Evolutionary conservation across 2,329 filamentous ascomycete genomes (phyloP).

Genomic region (Calonectria pseudoreteaudii): DNA sequence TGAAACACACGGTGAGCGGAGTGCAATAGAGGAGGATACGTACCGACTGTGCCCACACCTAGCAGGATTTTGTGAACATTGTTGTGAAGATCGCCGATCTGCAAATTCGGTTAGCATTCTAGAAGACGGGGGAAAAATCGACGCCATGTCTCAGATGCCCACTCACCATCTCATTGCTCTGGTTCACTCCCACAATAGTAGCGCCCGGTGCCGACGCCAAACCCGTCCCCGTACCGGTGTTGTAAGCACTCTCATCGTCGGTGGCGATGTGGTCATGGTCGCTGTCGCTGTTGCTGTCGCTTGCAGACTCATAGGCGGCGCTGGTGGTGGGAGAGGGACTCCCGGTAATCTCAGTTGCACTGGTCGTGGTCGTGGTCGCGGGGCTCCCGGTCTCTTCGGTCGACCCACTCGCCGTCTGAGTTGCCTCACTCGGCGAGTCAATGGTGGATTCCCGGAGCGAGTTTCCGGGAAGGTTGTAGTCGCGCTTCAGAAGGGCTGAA

Average conservation of each 20-base stretch:
- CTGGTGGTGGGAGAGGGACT: not conserved
- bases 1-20: not conserved
- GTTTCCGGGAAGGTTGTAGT: constrained; percentile 13
- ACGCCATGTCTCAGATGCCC: not conserved
- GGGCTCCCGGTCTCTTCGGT: not conserved
- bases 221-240: constrained; percentile 11
- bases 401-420: not conserved
- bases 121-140: not conserved
- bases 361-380: not conserved
- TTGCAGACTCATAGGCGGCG: constrained; percentile 5
- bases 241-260: constrained; percentile 15
- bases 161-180: constrained; percentile 33
- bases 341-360: not conserved
- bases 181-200: constrained; percentile 20
- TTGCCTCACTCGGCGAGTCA: not conserved
- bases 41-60: constrained; percentile 40
- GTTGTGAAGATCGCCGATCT: constrained; percentile 35
- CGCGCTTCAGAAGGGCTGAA: constrained; percentile 5
- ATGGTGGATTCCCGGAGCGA: constrained; percentile 16
- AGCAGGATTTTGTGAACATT: constrained; percentile 41
- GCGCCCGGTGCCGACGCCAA: constrained; percentile 26
- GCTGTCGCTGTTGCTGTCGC: constrained; percentile 24
- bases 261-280: constrained; percentile 7
- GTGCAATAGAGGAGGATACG: constrained; percentile 8
- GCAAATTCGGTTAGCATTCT: constrained; percentile 7